Evolutionary conservation across 164 flowering plant genomes (phyloP).

Genomic region (Magnolia sinica): DNA sequence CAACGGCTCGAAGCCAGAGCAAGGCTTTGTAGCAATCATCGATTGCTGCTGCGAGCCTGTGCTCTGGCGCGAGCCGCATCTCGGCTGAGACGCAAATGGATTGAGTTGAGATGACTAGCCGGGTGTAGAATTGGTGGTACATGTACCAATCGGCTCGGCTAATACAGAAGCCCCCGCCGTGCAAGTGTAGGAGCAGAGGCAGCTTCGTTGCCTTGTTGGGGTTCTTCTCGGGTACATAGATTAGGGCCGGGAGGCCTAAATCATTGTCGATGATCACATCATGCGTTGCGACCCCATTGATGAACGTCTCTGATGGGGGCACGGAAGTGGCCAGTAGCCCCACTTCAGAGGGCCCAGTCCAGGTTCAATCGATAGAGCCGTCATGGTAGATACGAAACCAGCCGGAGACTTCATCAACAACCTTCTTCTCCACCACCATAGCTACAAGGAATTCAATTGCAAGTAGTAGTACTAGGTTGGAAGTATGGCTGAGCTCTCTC

Average conservation of each 20-base stretch:
- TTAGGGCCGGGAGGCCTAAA: constrained; percentile 40
- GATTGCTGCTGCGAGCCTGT: constrained; percentile 69
- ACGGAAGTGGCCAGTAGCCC: constrained; percentile 53
- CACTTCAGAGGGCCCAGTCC: constrained; percentile 65
- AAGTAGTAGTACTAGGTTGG: too few relatives aligned
- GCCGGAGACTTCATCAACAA: constrained; percentile 59
- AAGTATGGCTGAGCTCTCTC: too few relatives aligned
- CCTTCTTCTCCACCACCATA: constrained; percentile 17
- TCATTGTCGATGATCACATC: constrained; percentile 34
- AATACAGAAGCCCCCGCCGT: constrained; percentile 89
- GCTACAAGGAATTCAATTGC: not conserved
- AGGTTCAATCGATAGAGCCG: constrained; percentile 64
- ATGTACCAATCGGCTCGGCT: constrained; percentile 63
- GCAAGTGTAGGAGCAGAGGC: constrained; percentile 66
- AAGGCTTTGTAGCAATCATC: constrained; percentile 56
- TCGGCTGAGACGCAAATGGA: constrained; percentile 52
- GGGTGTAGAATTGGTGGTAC: constrained; percentile 57
- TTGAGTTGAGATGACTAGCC: constrained; percentile 33
- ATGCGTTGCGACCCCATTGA: constrained; percentile 51
- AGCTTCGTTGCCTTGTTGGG: constrained; percentile 24
- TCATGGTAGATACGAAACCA: constrained; percentile 65
- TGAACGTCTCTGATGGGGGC: constrained; percentile 41
- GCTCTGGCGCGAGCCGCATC: constrained; percentile 67
- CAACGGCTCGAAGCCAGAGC: constrained; percentile 53
- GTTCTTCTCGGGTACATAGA: constrained; percentile 50